Conservation (phyloP, 441 rosid species). For the Syzygium malaccense region DNA sequence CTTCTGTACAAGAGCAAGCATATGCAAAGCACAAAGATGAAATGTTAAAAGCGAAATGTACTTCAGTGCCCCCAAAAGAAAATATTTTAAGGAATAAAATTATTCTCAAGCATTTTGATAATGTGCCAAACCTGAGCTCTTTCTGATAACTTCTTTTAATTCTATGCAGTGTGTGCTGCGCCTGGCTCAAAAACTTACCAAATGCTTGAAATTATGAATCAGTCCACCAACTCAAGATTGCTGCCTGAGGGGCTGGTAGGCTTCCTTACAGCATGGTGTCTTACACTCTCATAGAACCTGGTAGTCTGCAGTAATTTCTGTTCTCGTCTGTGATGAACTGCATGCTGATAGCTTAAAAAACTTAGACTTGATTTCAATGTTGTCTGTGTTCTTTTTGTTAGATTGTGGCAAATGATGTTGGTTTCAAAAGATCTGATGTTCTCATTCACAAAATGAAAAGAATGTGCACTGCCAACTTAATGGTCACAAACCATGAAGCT, state of each 20-base stretch:
- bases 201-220: constrained; percentile 82
- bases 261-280: background rate
- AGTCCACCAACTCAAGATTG: constrained; percentile 53
- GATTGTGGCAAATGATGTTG: constrained; percentile 95
- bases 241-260: constrained; percentile 71
- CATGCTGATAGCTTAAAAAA: background rate
- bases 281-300: background rate
- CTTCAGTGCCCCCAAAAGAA: background rate
- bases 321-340: background rate
- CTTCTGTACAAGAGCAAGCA: background rate
- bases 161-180: constrained; percentile 86
- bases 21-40: background rate
- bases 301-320: background rate
- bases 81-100: background rate
- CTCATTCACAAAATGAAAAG: constrained; percentile 97
- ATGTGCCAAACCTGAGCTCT: background rate
- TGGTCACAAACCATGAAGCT: constrained; percentile 94
- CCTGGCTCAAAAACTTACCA: constrained; percentile 99
- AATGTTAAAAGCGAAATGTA: background rate
- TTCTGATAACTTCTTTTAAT: background rate
- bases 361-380: background rate
- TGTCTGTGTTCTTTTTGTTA: constrained; percentile 15
- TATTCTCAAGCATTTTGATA: background rate
- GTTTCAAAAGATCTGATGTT: constrained; percentile 92
- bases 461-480: constrained; percentile 94